Evolutionary conservation across 2,329 filamentous ascomycete species (phyloP).

Genomic region (Cyphellophora europaea): DNA sequence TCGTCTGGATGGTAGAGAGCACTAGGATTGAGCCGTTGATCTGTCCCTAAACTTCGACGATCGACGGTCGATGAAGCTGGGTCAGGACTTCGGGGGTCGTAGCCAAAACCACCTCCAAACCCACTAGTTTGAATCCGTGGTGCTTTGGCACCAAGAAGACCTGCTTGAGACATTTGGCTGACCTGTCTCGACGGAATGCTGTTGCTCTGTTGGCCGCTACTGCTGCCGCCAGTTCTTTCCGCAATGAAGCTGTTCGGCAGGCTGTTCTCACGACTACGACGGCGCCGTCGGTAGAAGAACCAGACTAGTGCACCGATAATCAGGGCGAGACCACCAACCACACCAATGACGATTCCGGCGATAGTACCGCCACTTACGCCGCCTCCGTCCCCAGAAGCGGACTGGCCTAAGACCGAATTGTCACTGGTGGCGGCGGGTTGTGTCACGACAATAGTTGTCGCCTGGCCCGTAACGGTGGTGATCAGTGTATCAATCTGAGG

Average conservation of each 20-base stretch:
- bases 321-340: constrained; percentile 28
- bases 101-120: constrained; percentile 4
- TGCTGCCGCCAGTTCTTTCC: constrained; percentile 1
- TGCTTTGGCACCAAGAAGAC: constrained; percentile 14
- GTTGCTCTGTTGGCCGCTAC: constrained; percentile 8
- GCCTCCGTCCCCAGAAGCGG: constrained; percentile 13
- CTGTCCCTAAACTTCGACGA: constrained; percentile 23
- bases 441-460: constrained; percentile 20
- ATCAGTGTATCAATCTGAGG: no score
- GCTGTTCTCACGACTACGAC: constrained; percentile 7
- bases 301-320: constrained; percentile 29
- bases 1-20: constrained; percentile 29
- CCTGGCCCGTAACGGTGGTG: constrained; percentile 22
- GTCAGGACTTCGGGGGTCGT: constrained; percentile 11
- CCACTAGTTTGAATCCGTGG: constrained; percentile 15
- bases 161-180: constrained; percentile 20
- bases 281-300: constrained; percentile 29
- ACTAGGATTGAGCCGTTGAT: constrained; percentile 35
- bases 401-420: constrained; percentile 14
- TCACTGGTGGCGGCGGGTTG: constrained; percentile 13
- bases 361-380: constrained; percentile 31
- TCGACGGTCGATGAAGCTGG: constrained; percentile 9
- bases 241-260: constrained; percentile 9
- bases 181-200: constrained; percentile 19
- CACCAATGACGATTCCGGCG: constrained; percentile 34